Base-by-base conservation (phyloP, 805 yeast genomes). In the Monosporozyma aerobia region DNA sequence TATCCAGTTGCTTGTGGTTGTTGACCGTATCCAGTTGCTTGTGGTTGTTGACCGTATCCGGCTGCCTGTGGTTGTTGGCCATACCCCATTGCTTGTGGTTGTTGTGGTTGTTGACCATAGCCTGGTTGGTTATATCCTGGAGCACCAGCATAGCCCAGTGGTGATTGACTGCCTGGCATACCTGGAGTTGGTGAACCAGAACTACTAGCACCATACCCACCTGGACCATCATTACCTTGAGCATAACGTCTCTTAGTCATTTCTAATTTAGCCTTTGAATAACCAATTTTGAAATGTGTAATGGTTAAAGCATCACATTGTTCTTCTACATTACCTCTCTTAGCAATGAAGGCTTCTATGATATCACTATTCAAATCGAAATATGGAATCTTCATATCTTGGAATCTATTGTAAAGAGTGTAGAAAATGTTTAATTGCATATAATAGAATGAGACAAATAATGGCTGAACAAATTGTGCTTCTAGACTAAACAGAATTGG, bases 401-500 rank as follows among this genome's bases (percentile, higher is more conserved):
- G 96, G 88, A 92, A 87, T 62, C 87, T 80, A 65, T 79, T 85
- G 74, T 87, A 90, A 56, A 94, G 75, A 1, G 97, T 90, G 77
- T 94, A 94, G 70, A 90, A 94, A 53, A 94, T 89, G 74, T 94
- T 94, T 75, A 94, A 79, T 74, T 94, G 99, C 98, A 94, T 94
- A 77, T 82, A 94, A 73, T 94, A 94, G 70, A 94, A 84, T 52
- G 95, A 85, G 62, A 92, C 94, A 72, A 94, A 94, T 62, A 94
- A 75, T 19, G 99, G 99, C 65, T 83, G 85, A 66, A 94, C 90
- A 67, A 94, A 89, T 63, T 90, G 94, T 4, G 90, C 87, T 70
- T 94, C 97, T 70, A 94, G 76, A 62, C 80, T 81, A 71, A 94
- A 94, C 66, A 94, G 74, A 45, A 86, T 73, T 23, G 99, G 99